Conservation (phyloP, 495 filamentous ascomycete species). For the Aspergillus steynii region DNA sequence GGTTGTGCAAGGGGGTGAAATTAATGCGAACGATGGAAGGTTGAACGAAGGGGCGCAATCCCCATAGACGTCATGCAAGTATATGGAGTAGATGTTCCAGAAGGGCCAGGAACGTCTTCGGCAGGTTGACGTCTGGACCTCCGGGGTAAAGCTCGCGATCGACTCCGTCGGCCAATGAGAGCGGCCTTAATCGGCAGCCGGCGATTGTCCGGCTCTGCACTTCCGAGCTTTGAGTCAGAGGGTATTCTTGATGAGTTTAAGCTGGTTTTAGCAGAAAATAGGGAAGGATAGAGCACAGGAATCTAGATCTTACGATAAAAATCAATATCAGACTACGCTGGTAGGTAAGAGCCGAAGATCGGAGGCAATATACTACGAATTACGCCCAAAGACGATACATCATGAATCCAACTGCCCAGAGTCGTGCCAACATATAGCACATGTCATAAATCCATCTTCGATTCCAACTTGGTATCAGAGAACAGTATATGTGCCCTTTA, state of each 20-base stretch:
- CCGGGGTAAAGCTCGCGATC: conserved; percentile 17
- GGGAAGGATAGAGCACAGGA: no score
- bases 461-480: conserved; percentile 23
- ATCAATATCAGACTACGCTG: no score
- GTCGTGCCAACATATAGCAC: background rate
- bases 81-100: no score
- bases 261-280: no score
- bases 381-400: background rate
- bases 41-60: background rate
- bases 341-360: no score
- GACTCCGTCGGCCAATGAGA: conserved; percentile 2
- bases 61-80: no score
- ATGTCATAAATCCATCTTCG: conserved; percentile 1
- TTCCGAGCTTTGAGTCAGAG: background rate
- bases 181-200: background rate
- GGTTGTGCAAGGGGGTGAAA: background rate
- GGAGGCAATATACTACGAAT: background rate
- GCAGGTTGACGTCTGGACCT: background rate
- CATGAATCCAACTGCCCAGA: background rate
- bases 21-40: background rate
- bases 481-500: conserved; percentile 15
- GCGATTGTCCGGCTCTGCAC: background rate
- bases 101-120: background rate
- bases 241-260: no score
- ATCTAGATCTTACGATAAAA: no score